Evolutionary conservation across 345 rosid genomes (phyloP).

Genomic region (Pelargonium nanum): DNA sequence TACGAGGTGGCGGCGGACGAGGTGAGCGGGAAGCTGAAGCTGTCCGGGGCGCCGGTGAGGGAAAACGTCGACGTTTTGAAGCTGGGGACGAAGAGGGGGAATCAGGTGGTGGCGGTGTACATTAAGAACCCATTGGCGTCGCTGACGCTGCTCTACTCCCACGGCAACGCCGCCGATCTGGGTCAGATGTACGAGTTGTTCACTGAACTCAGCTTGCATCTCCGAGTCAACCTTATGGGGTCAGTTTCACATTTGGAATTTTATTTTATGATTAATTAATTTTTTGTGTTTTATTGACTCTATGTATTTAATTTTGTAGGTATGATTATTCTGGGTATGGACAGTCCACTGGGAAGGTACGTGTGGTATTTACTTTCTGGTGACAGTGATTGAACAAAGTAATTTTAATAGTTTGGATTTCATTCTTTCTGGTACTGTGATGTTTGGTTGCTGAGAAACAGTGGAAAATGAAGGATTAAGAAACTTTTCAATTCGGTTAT

Average conservation of each 20-base stretch:
- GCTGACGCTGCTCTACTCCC: conserved; percentile 70
- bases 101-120: conserved; percentile 68
- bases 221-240: conserved; percentile 88
- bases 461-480: no score
- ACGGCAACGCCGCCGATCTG: conserved; percentile 96
- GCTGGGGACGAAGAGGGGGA: conserved; percentile 70
- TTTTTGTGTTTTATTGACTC: background rate
- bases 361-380: background rate
- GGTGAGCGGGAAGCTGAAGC: conserved; percentile 39
- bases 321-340: conserved; percentile 96
- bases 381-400: background rate
- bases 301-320: conserved; percentile 24
- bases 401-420: conserved; percentile 1
- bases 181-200: conserved; percentile 85
- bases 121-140: conserved; percentile 68
- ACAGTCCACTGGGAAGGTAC: conserved; percentile 77
- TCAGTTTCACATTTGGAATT: conserved; percentile 14
- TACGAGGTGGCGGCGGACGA: conserved; percentile 44
- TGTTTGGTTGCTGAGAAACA: no score
- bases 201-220: conserved; percentile 60
- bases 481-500: no score
- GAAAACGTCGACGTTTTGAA: conserved; percentile 59
- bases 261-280: background rate
- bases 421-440: no score
- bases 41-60: conserved; percentile 43